These are phyloP conservation scores for Ophiorrhiza pumila DNA, from an alignment of 257 asterid genomes.

Conservation along the genomic window DNA sequence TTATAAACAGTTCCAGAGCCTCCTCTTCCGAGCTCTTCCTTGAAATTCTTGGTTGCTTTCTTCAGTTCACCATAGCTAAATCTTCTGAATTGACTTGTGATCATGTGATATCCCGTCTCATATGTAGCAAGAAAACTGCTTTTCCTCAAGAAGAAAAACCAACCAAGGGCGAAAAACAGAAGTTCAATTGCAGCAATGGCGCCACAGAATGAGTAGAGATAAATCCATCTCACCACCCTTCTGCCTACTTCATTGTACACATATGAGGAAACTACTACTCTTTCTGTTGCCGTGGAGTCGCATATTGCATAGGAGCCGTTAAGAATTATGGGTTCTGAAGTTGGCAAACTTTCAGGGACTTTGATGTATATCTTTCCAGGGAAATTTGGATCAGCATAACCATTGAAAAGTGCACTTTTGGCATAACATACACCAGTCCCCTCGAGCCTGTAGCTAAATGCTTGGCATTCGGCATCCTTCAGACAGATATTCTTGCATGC, in stretches of 20 bases:
- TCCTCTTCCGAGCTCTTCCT: too few species aligned
- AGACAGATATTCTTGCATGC: constrained; percentile 34
- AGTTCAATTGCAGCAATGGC: constrained; percentile 28
- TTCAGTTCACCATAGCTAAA: too few species aligned
- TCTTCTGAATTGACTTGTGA: too few species aligned
- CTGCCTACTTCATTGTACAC: constrained; percentile 14
- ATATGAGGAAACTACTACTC: constrained; percentile 14
- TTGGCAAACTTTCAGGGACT: constrained; percentile 32
- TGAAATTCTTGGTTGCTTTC: too few species aligned
- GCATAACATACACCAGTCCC: constrained; percentile 48
- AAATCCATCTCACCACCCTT: constrained; percentile 26
- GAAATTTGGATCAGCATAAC: constrained; percentile 42
- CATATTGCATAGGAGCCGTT: constrained; percentile 21
- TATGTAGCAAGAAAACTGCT: constrained; percentile 19
- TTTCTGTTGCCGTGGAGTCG: neutral
- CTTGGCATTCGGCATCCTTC: constrained; percentile 42
- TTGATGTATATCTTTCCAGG: constrained; percentile 48
- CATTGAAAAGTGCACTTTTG: constrained; percentile 55
- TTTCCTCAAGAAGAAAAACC: constrained; percentile 30
- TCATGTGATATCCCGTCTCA: too few species aligned
- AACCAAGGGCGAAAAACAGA: constrained; percentile 21
- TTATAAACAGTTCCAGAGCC: too few species aligned
- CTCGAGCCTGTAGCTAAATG: constrained; percentile 42
- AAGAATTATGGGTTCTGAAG: constrained; percentile 27
- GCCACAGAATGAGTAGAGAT: constrained; percentile 22